These are phyloP conservation scores for Talinum fruticosum DNA, from an alignment of 148 eudicot genomes.

Conservation along the genomic window DNA sequence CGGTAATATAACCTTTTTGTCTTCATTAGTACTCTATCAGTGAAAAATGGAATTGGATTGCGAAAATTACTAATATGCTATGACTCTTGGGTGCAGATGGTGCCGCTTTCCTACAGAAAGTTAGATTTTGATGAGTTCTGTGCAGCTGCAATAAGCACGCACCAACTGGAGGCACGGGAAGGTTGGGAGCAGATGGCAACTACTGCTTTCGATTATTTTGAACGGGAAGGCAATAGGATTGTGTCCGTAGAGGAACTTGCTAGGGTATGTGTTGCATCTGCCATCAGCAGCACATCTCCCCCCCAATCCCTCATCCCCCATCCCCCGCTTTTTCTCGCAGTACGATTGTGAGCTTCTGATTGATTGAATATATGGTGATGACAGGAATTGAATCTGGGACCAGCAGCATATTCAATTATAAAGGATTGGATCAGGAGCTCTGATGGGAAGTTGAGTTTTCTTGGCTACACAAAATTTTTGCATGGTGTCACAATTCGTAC, in stretches of 20 bases:
- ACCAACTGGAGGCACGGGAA: slow-evolving; percentile 57
- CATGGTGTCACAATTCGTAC: slow-evolving; percentile 64
- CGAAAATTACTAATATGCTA: background rate
- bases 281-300: background rate
- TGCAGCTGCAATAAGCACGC: slow-evolving; percentile 65
- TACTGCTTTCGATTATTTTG: slow-evolving; percentile 52
- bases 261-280: slow-evolving; percentile 35
- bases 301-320: background rate
- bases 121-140: slow-evolving; percentile 70
- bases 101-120: slow-evolving; percentile 57
- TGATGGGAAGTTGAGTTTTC: slow-evolving; percentile 57
- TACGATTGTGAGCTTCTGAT: background rate
- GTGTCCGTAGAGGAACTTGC: slow-evolving; percentile 66
- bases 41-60: background rate
- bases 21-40: background rate
- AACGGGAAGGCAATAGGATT: slow-evolving; percentile 53
- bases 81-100: slow-evolving; percentile 37
- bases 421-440: slow-evolving; percentile 60
- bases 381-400: slow-evolving; percentile 67
- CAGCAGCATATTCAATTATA: slow-evolving; percentile 44
- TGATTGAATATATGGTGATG: background rate
- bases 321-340: background rate
- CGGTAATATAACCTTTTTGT: slow-evolving; percentile 25
- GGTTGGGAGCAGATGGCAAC: slow-evolving; percentile 62
- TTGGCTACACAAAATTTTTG: slow-evolving; percentile 69